Evolutionary conservation across 371 early-diverging fungal genomes (phyloP).

Genomic region (Saksenaea vasiformis): DNA sequence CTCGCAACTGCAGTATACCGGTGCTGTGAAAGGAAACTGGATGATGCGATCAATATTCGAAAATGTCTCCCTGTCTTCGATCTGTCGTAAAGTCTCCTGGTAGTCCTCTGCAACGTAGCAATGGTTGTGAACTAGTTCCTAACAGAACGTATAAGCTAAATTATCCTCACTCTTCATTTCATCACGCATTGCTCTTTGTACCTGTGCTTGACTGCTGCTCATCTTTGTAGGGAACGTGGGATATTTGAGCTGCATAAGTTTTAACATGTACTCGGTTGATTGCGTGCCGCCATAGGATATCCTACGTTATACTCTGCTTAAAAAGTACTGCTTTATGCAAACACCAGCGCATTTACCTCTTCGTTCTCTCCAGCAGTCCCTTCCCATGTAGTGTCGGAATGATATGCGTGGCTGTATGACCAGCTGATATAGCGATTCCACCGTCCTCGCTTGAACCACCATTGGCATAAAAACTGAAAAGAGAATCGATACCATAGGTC

Average conservation of each 20-base stretch:
- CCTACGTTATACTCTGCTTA: slow-evolving; percentile 22
- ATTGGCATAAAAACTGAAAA: slow-evolving; percentile 82
- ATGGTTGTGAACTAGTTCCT: slow-evolving; percentile 67
- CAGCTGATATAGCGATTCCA: slow-evolving; percentile 77
- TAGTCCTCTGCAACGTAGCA: slow-evolving; percentile 79
- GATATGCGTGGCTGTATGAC: slow-evolving; percentile 73
- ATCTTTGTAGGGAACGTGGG: slow-evolving; percentile 87
- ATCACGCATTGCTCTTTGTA: slow-evolving; percentile 13
- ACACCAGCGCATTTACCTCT: slow-evolving; percentile 47
- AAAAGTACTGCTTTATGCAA: not conserved
- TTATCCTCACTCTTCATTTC: not conserved
- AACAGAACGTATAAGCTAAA: not conserved
- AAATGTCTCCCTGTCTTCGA: slow-evolving; percentile 58
- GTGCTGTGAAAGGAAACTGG: slow-evolving; percentile 75
- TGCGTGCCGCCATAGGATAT: slow-evolving; percentile 73
- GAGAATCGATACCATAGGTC: slow-evolving; percentile 83
- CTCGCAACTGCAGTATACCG: slow-evolving; percentile 29
- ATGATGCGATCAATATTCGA: slow-evolving; percentile 62
- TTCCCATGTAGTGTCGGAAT: slow-evolving; percentile 73
- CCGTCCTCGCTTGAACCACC: slow-evolving; percentile 39
- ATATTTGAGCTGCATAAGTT: slow-evolving; percentile 89
- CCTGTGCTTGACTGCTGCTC: slow-evolving; percentile 72
- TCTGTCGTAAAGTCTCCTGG: slow-evolving; percentile 55
- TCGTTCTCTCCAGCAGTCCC: slow-evolving; percentile 60
- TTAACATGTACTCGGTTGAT: slow-evolving; percentile 79